Conservation (phyloP, 495 filamentous ascomycete species). For the Staphylotrichum tortipilum region DNA sequence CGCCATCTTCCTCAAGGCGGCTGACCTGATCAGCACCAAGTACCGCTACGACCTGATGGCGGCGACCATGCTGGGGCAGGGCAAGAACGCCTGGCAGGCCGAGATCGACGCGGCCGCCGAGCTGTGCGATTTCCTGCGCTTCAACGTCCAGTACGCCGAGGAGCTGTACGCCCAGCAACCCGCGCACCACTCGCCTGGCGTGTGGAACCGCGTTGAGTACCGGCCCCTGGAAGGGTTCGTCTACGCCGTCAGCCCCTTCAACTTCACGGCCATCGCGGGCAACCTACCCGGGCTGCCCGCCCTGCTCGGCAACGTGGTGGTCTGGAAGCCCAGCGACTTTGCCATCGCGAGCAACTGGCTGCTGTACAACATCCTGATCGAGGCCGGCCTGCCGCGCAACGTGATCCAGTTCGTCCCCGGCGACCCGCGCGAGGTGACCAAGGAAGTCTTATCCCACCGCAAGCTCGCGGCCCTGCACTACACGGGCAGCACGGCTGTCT, state of each 20-base stretch:
- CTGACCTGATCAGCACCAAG: slow-evolving; percentile 77
- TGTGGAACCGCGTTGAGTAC: slow-evolving; percentile 81
- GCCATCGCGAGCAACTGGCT: slow-evolving; percentile 67
- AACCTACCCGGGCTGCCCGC: slow-evolving; percentile 68
- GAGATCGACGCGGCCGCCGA: slow-evolving; percentile 95
- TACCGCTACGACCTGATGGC: slow-evolving; percentile 93
- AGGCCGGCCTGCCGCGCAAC: slow-evolving; percentile 69
- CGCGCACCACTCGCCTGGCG: slow-evolving; percentile 59
- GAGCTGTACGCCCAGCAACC: slow-evolving; percentile 82
- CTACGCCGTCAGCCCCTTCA: slow-evolving; percentile 79
- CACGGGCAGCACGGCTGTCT: slow-evolving; percentile 73
- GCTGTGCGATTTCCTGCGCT: slow-evolving; percentile 81
- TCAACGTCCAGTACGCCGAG: slow-evolving; percentile 82
- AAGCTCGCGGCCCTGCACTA: slow-evolving; percentile 74
- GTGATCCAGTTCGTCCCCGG: slow-evolving; percentile 82
- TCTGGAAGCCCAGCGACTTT: slow-evolving; percentile 81
- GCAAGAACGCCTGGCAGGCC: slow-evolving; percentile 94
- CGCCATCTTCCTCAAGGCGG: slow-evolving; percentile 90
- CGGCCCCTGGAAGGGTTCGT: slow-evolving; percentile 80
- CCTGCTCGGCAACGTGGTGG: slow-evolving; percentile 75
- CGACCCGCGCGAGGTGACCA: slow-evolving; percentile 64
- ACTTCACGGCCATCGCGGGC: slow-evolving; percentile 80
- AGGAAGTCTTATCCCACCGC: slow-evolving; percentile 55
- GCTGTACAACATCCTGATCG: slow-evolving; percentile 76
- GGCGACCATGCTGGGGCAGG: slow-evolving; percentile 86